phyloP scores from a whole-genome alignment of 208 protist species.

The Trypanosomatidae sp. region DNA sequence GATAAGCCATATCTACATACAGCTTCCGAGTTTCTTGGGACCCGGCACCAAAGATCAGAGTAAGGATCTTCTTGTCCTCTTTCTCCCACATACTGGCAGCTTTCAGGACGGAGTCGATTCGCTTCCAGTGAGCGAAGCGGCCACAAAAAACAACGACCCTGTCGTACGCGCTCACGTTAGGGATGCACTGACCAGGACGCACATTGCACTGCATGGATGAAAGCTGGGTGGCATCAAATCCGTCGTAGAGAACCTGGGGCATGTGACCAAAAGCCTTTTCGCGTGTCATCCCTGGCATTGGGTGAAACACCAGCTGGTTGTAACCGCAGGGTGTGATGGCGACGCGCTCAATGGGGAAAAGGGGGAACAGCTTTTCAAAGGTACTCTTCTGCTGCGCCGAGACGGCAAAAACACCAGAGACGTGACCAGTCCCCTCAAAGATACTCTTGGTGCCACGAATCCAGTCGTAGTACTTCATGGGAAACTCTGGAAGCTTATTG shows the following conservation, averaged over 20 bases:
- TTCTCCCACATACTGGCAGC: constrained; percentile 65
- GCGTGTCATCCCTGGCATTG: constrained; percentile 57
- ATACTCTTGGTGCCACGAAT: constrained; percentile 55
- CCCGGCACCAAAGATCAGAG: constrained; percentile 59
- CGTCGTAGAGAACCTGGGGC: constrained; percentile 62
- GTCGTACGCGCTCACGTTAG: constrained; percentile 58
- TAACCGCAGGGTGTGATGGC: constrained; percentile 68
- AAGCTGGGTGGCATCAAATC: constrained; percentile 38
- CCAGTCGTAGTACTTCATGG: constrained; percentile 79
- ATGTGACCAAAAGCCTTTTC: constrained; percentile 55
- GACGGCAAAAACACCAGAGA: constrained; percentile 66
- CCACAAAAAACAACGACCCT: constrained; percentile 72
- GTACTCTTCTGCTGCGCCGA: constrained; percentile 64
- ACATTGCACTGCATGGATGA: constrained; percentile 29
- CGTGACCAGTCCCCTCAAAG: constrained; percentile 48
- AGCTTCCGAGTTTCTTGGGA: constrained; percentile 50
- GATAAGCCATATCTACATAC: constrained; percentile 73
- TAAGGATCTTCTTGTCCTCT: constrained; percentile 48
- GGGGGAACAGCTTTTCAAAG: constrained; percentile 58
- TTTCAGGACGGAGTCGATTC: constrained; percentile 57
- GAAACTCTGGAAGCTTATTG: constrained; percentile 59
- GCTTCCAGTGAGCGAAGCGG: constrained; percentile 83
- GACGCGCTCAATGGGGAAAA: constrained; percentile 57
- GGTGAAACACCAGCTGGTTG: constrained; percentile 75
- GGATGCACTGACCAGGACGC: constrained; percentile 29